A percentile compares a stretch with the other conserved stretches of the same genome.
Evolutionary conservation across 73 alveolate species (phyloP).

Genomic region (Halteria grandinella): DNA sequence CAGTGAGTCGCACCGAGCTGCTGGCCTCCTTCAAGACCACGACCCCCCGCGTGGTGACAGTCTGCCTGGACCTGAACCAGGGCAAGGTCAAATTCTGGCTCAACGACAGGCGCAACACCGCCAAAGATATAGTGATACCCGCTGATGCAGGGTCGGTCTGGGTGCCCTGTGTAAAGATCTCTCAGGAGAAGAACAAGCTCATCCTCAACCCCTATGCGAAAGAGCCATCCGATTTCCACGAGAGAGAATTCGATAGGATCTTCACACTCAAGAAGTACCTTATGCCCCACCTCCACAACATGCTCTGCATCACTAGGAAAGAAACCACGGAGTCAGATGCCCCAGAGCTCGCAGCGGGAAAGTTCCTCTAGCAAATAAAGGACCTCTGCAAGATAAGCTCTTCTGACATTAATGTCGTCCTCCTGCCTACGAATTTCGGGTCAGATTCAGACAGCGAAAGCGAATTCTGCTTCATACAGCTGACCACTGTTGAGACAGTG

Average conservation of each 20-base stretch:
- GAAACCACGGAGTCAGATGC: too few species aligned
- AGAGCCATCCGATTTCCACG: conserved; percentile 60
- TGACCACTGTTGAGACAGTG: too few species aligned
- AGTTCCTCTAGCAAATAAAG: too few species aligned
- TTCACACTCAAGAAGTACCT: conserved; percentile 14
- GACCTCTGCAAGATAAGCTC: too few species aligned
- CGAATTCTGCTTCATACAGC: too few species aligned
- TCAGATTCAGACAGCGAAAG: too few species aligned
- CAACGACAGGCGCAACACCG: conserved; percentile 35
- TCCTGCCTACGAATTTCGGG: too few species aligned
- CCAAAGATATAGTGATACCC: neutral
- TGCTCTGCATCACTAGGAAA: conserved; percentile 40
- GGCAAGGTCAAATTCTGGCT: conserved; percentile 54
- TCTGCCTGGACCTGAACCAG: conserved; percentile 46
- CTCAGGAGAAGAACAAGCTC: conserved; percentile 38
- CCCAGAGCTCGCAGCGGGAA: too few species aligned
- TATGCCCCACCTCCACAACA: conserved; percentile 38
- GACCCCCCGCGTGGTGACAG: conserved; percentile 49
- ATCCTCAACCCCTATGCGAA: conserved; percentile 59
- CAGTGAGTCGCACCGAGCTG: conserved; percentile 4
- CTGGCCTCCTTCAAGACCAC: conserved; percentile 41
- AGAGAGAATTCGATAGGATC: conserved; percentile 43
- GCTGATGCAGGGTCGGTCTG: conserved; percentile 39
- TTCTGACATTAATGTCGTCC: too few species aligned
- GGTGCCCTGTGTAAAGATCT: conserved; percentile 52